Conservation (phyloP, 371 early-diverging fungal species). For the Mucor circinelloides region DNA sequence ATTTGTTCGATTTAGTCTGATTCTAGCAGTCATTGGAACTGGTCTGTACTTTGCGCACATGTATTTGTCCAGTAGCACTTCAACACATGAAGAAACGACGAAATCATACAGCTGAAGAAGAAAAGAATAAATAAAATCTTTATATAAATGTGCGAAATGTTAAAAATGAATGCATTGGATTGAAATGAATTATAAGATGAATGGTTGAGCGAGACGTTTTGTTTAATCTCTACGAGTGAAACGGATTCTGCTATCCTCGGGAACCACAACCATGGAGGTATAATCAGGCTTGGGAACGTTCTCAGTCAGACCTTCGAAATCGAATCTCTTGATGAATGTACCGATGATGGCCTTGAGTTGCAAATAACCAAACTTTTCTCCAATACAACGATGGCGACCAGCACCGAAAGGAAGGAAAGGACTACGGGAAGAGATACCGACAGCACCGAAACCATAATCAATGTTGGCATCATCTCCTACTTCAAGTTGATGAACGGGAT, state of each 20-base stretch:
- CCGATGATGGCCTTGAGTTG: conserved; percentile 93
- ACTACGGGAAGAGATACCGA: conserved; percentile 70
- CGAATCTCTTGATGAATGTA: conserved; percentile 78
- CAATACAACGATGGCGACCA: conserved; percentile 97
- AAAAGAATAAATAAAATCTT: not conserved
- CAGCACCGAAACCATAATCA: conserved; percentile 86
- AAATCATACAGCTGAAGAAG: conserved; percentile 4
- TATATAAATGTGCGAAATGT: not conserved
- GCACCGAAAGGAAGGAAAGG: conserved; percentile 97
- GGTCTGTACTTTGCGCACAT: conserved; percentile 20
- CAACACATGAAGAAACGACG: not conserved
- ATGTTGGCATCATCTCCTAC: conserved; percentile 70
- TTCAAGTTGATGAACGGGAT: conserved; percentile 49
- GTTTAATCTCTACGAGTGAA: conserved; percentile 16
- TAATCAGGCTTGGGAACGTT: conserved; percentile 84
- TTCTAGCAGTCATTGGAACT: conserved; percentile 21
- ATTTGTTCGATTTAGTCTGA: conserved; percentile 43
- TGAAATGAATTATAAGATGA: not conserved
- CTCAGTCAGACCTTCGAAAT: conserved; percentile 47
- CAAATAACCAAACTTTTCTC: conserved; percentile 94
- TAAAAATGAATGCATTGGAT: not conserved
- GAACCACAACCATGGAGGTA: conserved; percentile 91
- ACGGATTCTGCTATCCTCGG: conserved; percentile 43
- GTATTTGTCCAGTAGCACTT: not conserved
- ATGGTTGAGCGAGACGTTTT: not conserved